Conservation (phyloP, 306 rosid genomes). For the Trichosanthes truncata region DNA sequence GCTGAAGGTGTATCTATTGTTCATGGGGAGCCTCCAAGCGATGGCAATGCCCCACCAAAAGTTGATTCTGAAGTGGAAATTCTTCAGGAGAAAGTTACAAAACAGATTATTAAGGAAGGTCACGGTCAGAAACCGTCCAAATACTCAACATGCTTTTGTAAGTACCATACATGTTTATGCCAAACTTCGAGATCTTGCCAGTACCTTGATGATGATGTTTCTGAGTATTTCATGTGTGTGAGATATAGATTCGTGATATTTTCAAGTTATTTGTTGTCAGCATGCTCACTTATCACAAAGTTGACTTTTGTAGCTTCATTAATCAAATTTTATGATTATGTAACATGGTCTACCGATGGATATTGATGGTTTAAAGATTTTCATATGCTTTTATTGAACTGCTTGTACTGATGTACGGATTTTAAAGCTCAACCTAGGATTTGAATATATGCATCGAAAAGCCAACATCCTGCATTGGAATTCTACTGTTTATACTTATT, state of each 20-base stretch:
- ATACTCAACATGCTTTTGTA: slow-evolving; percentile 89
- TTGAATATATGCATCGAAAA: not conserved
- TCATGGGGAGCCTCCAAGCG: slow-evolving; percentile 48
- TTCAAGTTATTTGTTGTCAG: not conserved
- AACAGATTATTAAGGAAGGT: slow-evolving; percentile 81
- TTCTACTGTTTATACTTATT: not conserved
- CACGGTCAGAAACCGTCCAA: slow-evolving; percentile 76
- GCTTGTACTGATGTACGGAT: not conserved
- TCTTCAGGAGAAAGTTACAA: slow-evolving; percentile 74
- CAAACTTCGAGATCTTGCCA: not conserved
- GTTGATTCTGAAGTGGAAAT: slow-evolving; percentile 63
- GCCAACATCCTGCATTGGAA: not conserved
- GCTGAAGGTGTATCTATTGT: slow-evolving; percentile 52
- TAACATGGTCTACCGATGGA: not conserved
- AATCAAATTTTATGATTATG: not conserved
- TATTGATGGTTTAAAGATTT: not conserved
- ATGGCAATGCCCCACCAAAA: slow-evolving; percentile 51
- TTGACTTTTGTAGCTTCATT: not conserved
- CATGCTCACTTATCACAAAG: not conserved
- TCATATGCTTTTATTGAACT: not conserved
- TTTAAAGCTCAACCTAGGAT: not conserved
- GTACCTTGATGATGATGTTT: not conserved
- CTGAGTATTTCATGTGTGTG: not conserved
- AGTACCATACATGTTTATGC: slow-evolving; percentile 20
- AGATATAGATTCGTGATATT: not conserved